These are phyloP conservation scores for Schwanniomyces yamadae DNA, from an alignment of 805 yeast genomes.

Conservation along the genomic window DNA sequence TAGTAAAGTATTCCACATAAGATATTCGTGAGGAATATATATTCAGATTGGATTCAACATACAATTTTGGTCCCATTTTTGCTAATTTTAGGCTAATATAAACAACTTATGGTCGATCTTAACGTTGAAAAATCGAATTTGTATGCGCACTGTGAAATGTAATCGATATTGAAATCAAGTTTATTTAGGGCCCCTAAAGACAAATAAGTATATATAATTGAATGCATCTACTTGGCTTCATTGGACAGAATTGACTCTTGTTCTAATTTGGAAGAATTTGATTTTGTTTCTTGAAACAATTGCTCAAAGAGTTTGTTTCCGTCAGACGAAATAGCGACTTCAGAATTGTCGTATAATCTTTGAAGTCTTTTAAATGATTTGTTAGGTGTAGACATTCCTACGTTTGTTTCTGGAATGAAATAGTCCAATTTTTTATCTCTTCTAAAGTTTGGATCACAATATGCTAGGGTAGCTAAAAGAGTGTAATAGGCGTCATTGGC, in stretches of 20 bases:
- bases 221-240: neutral
- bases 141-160: no score
- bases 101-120: no score
- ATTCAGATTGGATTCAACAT: neutral
- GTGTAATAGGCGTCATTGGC: conserved; percentile 72
- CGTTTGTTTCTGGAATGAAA: conserved; percentile 5
- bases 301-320: neutral
- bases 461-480: conserved; percentile 45
- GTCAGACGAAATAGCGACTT: conserved; percentile 1
- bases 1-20: neutral
- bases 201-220: no score
- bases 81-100: no score
- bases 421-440: conserved; percentile 14
- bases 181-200: no score
- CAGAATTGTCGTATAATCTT: conserved; percentile 7
- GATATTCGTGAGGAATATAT: neutral
- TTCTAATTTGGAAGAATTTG: neutral
- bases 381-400: neutral
- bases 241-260: neutral
- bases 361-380: conserved; percentile 5
- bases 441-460: conserved; percentile 49
- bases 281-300: neutral
- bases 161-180: no score
- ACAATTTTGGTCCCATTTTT: conserved; percentile 2
- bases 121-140: no score